phyloP scores from a whole-genome alignment of 345 rosid species.

The Boechera retrofracta region DNA sequence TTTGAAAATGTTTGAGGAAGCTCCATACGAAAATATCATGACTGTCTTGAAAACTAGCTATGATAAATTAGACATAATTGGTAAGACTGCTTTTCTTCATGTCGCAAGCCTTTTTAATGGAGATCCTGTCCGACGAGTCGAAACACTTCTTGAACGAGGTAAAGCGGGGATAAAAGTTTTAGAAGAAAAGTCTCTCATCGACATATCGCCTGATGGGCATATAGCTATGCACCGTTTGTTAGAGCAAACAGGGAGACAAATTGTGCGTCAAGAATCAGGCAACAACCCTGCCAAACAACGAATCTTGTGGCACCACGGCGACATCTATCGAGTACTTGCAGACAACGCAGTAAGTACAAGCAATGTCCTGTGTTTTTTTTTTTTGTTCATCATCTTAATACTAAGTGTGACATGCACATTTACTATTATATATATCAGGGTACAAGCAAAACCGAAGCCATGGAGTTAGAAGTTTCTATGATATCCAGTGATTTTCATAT shows the following conservation, averaged over 20 bases:
- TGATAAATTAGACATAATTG: background rate
- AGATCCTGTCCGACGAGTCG: background rate
- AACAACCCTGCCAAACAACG: background rate
- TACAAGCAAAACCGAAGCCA: background rate
- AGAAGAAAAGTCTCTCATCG: conserved; percentile 31
- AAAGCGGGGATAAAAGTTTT: background rate
- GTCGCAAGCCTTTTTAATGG: conserved; percentile 21
- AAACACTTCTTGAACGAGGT: background rate
- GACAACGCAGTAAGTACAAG: conserved; percentile 22
- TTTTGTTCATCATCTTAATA: background rate
- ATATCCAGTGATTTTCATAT: background rate
- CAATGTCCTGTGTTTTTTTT: background rate
- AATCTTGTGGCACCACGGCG: conserved; percentile 9
- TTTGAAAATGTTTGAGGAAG: background rate
- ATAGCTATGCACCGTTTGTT: conserved; percentile 18
- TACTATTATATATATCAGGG: conserved; percentile 6
- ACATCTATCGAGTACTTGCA: background rate
- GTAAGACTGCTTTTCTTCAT: conserved; percentile 25
- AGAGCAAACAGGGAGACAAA: conserved; percentile 4
- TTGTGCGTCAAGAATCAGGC: conserved; percentile 1
- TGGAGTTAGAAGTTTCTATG: background rate
- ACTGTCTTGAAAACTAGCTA: background rate
- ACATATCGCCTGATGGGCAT: background rate
- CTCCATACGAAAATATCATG: background rate
- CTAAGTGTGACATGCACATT: background rate